These are phyloP conservation scores for Vitis labrusca DNA, from an alignment of 164 flowering plant species.

Conservation along the genomic window DNA sequence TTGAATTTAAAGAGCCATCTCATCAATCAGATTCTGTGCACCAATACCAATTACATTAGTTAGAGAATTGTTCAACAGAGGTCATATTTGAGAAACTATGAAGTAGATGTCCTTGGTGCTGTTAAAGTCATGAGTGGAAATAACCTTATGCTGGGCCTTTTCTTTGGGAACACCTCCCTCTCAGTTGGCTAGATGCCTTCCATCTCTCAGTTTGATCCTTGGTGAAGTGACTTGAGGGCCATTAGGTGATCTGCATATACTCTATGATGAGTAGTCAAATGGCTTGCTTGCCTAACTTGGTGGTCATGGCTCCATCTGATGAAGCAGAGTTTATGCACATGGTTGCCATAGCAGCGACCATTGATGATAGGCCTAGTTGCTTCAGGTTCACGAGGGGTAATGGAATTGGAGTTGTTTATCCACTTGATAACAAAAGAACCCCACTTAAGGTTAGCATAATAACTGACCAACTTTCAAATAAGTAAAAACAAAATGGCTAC, in stretches of 20 bases:
- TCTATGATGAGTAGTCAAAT: conserved; percentile 17
- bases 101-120: conserved; percentile 7
- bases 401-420: conserved; percentile 65
- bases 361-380: conserved; percentile 88
- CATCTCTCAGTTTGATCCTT: conserved; percentile 56
- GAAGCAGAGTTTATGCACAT: conserved; percentile 90
- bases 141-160: conserved; percentile 13
- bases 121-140: background rate
- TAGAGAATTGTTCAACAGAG: no score
- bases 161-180: conserved; percentile 51
- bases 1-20: no score
- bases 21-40: no score
- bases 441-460: conserved; percentile 65
- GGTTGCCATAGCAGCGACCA: conserved; percentile 89
- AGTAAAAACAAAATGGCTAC: background rate
- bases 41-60: no score
- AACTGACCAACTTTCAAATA: background rate
- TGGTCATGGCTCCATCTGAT: conserved; percentile 94
- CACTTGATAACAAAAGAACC: conserved; percentile 67
- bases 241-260: no score
- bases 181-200: conserved; percentile 56
- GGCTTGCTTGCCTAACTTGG: conserved; percentile 97
- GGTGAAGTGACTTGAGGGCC: conserved; percentile 27
- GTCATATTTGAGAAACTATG: conserved; percentile 1
- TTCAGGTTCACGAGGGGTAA: conserved; percentile 92